Evolutionary conservation across 2,329 filamentous ascomycete species (phyloP), one percentile per base, ranked within the genome.

Genomic region (Chaetomium sp.): DNA sequence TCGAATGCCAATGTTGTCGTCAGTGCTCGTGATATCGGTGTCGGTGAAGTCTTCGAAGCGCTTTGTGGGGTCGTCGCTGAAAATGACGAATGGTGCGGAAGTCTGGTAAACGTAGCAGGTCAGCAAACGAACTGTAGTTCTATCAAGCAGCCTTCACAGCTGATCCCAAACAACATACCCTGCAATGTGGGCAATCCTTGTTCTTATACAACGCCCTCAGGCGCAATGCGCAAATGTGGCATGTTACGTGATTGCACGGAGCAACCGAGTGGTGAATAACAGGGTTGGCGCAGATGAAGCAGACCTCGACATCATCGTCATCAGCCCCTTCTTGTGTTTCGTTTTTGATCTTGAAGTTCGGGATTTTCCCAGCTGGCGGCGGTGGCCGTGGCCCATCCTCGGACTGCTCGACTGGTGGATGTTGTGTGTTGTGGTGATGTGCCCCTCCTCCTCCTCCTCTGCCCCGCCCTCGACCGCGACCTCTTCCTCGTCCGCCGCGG

Each of bases 221-320:
- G 57, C 94, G 83, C 64, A 99, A 75, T 8, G 91, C 87, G 71
- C 94, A 99, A 62, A 97, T 96, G 73, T 99, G 94, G 69, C 94
- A 99, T 49, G 92, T 96, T 55, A 89, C 82, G 73, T 99, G 94
- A 71, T 96, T 97, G 74, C 94, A 99, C 19, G 94, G 92, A 36
- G 91, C 85, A 61, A 99, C 84, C 8, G 91, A 88, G 65, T 89
- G 85, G 74, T 97, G 91, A 49, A 88, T 84, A 48, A 99, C 86
- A 2, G 86, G 83, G 62, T 91, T 96, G 55, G 94, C 92, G 72
- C 94, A 99, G 67, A 99, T 99, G 73, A 97, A 97, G 81, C 94
- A 99, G 59, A 96, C 81, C 60, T 96, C 91, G 33, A 79, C 86
- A 54, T 91, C 87, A 35, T 76, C 76, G 34, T 80, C 81, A 48